Base-by-base conservation (phyloP, 1,284 basidiomycete species). In the Tilletia caries region DNA sequence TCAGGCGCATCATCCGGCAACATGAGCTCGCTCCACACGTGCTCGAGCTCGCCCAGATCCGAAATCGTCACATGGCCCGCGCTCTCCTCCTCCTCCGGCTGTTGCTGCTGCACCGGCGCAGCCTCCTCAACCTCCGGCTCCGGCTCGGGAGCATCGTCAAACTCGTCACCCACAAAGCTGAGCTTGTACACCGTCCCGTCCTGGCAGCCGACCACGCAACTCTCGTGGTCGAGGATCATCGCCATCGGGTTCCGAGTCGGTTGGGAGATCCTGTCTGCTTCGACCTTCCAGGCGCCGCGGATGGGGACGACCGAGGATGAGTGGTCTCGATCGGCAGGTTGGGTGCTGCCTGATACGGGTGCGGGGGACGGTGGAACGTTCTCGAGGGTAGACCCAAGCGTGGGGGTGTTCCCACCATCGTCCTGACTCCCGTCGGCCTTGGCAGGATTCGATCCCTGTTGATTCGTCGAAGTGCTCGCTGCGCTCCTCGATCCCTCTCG, bases 161-260 rank as follows among this genome's bases (percentile, higher is more conserved):
- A 77, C 37, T 71, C 67, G 32, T 71, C 71, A 5, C 79, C 79
- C 32, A 78, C 74, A 71, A 80, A 79, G 50, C 75, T 71, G 52
- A 80, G 70, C 27, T 75, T 65, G 66, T 80, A 80, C 50, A 80
- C 73, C 25, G 75, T 69, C 0, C 79, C 79, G 50, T 79, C 77
- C 2, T 73, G 71, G 37, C 75, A 78, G 12, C 79, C 79, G 10
- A 79, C 74, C 8, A 80, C 78, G 33, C 75, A 68, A 41, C 65
- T 71, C 64, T 80, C 79, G 67, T 78, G 76, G 64, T 80, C 79
- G 50, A 78, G 52, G 62, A 77, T 76, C 67, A 80, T 73, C 23
- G 74, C 70, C 77, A 79, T 78, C 12, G 79, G 79, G 52, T 80
- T 80, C 33, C 58, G 58, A 34, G 27, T 62, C 15, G 58, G 58